Evolutionary conservation across 2,329 filamentous ascomycete species (phyloP).

Genomic region (Fusarium sp.): DNA sequence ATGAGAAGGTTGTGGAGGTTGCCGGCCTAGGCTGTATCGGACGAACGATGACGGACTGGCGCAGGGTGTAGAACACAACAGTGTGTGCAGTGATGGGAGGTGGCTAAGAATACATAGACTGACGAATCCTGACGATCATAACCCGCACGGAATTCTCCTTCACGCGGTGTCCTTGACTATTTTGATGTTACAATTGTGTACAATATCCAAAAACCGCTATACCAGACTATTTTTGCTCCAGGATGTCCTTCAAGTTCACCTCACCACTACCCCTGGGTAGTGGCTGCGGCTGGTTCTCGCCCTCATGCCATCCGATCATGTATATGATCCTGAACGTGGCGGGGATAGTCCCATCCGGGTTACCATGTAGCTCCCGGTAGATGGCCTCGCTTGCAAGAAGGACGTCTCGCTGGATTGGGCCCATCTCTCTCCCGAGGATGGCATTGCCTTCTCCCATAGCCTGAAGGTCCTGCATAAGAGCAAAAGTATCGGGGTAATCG

Average conservation of each 20-base stretch:
- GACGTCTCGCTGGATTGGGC: conserved; percentile 84
- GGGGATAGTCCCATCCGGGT: conserved; percentile 82
- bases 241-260: conserved; percentile 88
- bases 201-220: conserved; percentile 15
- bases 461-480: conserved; percentile 93
- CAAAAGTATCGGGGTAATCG: conserved; percentile 91
- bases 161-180: neutral
- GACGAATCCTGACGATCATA: conserved; percentile 29
- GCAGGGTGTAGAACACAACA: conserved; percentile 71
- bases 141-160: conserved; percentile 4
- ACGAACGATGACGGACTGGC: conserved; percentile 95
- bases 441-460: conserved; percentile 97
- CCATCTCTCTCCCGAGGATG: conserved; percentile 86
- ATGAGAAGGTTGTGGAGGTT: conserved; percentile 97
- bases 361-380: conserved; percentile 89
- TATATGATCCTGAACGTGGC: conserved; percentile 97
- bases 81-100: conserved; percentile 26
- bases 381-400: conserved; percentile 90
- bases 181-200: conserved; percentile 31
- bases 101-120: conserved; percentile 40
- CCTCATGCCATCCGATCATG: conserved; percentile 99
- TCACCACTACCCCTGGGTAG: conserved; percentile 87
- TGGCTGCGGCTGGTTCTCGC: conserved; percentile 83
- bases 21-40: conserved; percentile 93
- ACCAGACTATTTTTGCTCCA: conserved; percentile 62